Percentiles rank a stretch among this genome's conserved stretches.
Conservation (phyloP, 2,329 filamentous ascomycete species). For the Aspergillus niger region DNA sequence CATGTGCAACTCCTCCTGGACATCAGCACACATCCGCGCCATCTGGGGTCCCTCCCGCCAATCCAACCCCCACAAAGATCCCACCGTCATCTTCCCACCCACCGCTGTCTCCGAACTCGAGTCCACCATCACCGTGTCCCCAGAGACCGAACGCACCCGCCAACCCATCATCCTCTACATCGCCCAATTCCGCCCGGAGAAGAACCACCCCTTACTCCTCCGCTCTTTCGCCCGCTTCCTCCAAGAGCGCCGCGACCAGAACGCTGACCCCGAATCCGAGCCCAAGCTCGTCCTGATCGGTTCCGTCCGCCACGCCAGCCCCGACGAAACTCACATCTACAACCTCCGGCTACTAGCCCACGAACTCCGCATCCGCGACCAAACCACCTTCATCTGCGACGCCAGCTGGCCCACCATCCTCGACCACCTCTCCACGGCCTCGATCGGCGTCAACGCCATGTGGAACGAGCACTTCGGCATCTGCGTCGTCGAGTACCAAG, state of each 20-base stretch:
- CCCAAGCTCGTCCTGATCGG: slow-evolving; percentile 82
- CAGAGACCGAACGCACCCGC: slow-evolving; percentile 67
- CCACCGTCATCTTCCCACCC: slow-evolving; percentile 81
- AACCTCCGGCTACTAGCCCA: slow-evolving; percentile 82
- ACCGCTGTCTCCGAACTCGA: slow-evolving; percentile 86
- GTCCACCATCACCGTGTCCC: slow-evolving; percentile 69
- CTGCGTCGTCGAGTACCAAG: slow-evolving; percentile 96
- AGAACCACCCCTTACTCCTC: slow-evolving; percentile 88
- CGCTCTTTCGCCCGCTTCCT: slow-evolving; percentile 80
- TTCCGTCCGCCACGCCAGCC: slow-evolving; percentile 73
- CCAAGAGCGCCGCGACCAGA: slow-evolving; percentile 52
- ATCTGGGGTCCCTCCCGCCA: slow-evolving; percentile 68
- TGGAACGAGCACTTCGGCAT: slow-evolving; percentile 99
- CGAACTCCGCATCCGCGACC: slow-evolving; percentile 80
- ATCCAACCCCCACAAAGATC: slow-evolving; percentile 46
- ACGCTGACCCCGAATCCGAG: slow-evolving; percentile 23
- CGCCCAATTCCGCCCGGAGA: slow-evolving; percentile 95
- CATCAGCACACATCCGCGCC: slow-evolving; percentile 74
- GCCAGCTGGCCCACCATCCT: slow-evolving; percentile 87
- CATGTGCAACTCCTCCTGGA: slow-evolving; percentile 98
- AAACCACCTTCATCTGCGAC: slow-evolving; percentile 85
- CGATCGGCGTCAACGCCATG: slow-evolving; percentile 94
- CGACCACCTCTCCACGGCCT: slow-evolving; percentile 72
- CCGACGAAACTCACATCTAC: slow-evolving; percentile 68
- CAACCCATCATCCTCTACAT: slow-evolving; percentile 83